phyloP scores from a whole-genome alignment of 805 yeast species.

The Isabelozyma gotoi region DNA sequence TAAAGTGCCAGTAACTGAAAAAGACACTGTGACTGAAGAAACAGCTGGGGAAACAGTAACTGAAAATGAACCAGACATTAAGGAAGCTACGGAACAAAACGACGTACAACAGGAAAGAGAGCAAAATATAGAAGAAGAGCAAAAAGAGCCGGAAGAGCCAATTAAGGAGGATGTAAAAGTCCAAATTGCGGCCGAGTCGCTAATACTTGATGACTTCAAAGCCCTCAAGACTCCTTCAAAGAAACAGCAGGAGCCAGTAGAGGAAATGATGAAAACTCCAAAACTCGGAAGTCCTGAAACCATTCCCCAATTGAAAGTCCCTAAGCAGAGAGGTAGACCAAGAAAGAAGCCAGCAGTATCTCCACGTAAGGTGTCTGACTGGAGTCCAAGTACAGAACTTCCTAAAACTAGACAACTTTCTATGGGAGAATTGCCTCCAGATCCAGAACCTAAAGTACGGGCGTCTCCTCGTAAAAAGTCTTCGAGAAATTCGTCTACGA shows the following conservation, averaged over 20 bases:
- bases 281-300: not conserved
- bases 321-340: constrained; percentile 3
- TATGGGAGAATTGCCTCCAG: not conserved
- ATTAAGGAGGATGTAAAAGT: no score
- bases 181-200: no score
- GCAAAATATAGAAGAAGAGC: constrained; percentile 1
- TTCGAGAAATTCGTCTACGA: not conserved
- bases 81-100: constrained; percentile 1
- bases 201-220: no score
- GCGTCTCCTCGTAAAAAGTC: not conserved
- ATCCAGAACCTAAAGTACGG: constrained; percentile 3
- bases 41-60: constrained; percentile 2
- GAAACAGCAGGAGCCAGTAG: constrained; percentile 17
- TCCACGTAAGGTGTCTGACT: constrained; percentile 1
- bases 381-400: constrained; percentile 2
- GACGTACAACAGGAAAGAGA: not conserved
- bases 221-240: constrained; percentile 8
- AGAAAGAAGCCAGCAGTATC: not conserved
- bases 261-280: constrained; percentile 5
- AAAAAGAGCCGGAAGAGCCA: not conserved
- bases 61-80: constrained; percentile 1
- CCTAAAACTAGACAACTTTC: constrained; percentile 1
- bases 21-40: constrained; percentile 1
- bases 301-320: constrained; percentile 1
- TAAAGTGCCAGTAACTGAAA: not conserved